Evolutionary conservation across 2,329 filamentous ascomycete species (phyloP).

Genomic region (Arthrobotrys sphaeroides): DNA sequence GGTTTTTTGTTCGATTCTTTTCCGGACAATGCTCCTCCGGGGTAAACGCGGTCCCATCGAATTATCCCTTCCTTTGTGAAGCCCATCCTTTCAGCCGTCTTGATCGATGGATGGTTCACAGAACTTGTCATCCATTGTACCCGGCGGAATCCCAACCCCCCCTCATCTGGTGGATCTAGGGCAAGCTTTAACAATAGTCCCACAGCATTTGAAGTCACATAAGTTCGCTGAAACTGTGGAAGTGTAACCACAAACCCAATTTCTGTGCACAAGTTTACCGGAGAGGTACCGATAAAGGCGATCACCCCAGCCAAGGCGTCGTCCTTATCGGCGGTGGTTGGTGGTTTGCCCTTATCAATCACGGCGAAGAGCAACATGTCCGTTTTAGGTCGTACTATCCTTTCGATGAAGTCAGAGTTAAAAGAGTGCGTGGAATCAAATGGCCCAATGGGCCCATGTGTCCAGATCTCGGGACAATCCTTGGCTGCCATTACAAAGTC

Average conservation of each 20-base stretch:
- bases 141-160: slow-evolving; percentile 58
- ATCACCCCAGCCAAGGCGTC: slow-evolving; percentile 59
- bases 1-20: slow-evolving; percentile 58
- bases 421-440: slow-evolving; percentile 53
- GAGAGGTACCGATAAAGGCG: slow-evolving; percentile 57
- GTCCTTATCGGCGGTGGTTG: slow-evolving; percentile 56
- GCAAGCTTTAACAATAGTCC: slow-evolving; percentile 60
- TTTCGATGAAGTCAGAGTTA: slow-evolving; percentile 39
- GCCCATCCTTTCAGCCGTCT: slow-evolving; percentile 60
- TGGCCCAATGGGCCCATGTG: slow-evolving; percentile 54
- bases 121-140: slow-evolving; percentile 60
- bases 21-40: slow-evolving; percentile 48
- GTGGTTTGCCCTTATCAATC: slow-evolving; percentile 58
- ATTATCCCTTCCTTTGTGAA: slow-evolving; percentile 59
- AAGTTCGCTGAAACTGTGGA: slow-evolving; percentile 60
- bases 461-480: slow-evolving; percentile 54
- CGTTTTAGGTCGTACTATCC: slow-evolving; percentile 2
- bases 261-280: slow-evolving; percentile 56
- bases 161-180: slow-evolving; percentile 54
- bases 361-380: slow-evolving; percentile 55
- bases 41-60: slow-evolving; percentile 60
- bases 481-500: neutral
- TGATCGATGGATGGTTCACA: slow-evolving; percentile 57
- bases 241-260: slow-evolving; percentile 61
- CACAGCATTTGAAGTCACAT: slow-evolving; percentile 60